A percentile compares a stretch with the other conserved stretches of the same genome.
phyloP scores from a whole-genome alignment of 2,329 filamentous ascomycete species.

The Nothopassalora personata region DNA sequence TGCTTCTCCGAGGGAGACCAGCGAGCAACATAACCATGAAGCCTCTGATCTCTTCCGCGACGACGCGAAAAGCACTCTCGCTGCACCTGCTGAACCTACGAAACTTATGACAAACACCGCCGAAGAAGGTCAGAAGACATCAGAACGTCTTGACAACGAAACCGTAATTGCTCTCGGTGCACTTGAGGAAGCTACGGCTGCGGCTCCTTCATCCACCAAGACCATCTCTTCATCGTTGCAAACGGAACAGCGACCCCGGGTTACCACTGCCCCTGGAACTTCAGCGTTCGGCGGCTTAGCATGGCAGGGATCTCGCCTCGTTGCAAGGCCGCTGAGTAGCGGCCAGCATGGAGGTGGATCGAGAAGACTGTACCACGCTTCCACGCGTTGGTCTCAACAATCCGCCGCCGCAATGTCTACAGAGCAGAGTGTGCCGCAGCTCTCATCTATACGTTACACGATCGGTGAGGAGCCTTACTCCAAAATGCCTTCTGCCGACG shows the following conservation, averaged over 20 bases:
- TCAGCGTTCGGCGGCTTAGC: neutral
- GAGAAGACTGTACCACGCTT: slow-evolving; percentile 6
- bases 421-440: neutral
- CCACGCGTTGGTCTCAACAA: neutral
- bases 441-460: neutral
- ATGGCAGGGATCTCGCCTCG: neutral
- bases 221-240: neutral
- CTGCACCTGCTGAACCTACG: neutral
- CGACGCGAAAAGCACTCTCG: neutral
- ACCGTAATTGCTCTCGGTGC: neutral
- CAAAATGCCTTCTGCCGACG: neutral
- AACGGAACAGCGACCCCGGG: neutral
- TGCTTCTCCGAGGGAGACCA: no score
- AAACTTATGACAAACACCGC: neutral
- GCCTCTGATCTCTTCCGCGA: neutral
- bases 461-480: neutral
- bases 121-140: neutral
- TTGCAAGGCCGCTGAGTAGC: neutral
- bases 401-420: no score
- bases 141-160: neutral
- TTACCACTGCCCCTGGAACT: neutral
- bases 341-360: neutral
- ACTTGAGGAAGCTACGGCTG: neutral
- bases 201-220: neutral
- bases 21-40: neutral